Evolutionary conservation across 495 filamentous ascomycete species (phyloP).

Genomic region (Corynascus novoguineensis): DNA sequence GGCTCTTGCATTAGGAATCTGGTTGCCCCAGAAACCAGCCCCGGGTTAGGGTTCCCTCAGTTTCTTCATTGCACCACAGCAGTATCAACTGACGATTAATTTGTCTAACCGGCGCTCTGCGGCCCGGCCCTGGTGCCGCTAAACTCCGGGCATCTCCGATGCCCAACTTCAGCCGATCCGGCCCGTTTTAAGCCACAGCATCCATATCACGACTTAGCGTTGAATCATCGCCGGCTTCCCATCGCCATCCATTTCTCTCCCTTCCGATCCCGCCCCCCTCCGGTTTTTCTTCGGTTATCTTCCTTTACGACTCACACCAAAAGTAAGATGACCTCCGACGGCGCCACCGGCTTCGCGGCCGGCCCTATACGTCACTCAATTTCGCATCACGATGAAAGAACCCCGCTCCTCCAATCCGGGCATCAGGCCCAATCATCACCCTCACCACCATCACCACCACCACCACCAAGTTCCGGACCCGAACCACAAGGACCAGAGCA

Average conservation of each 20-base stretch:
- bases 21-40: not conserved
- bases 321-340: not conserved
- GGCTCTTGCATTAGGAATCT: too few species aligned
- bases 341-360: not conserved
- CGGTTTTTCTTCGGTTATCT: not conserved
- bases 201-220: too few species aligned
- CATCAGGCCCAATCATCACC: not conserved
- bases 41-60: conserved; percentile 6
- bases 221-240: too few species aligned
- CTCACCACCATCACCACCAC: not conserved
- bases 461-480: not conserved
- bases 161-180: too few species aligned
- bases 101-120: too few species aligned
- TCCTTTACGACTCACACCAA: not conserved
- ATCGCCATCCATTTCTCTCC: not conserved
- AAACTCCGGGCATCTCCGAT: too few species aligned
- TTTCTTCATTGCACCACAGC: too few species aligned
- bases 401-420: conserved; percentile 9
- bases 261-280: not conserved
- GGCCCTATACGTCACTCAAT: not conserved
- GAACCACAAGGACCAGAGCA: conserved; percentile 12
- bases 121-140: too few species aligned
- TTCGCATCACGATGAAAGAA: conserved; percentile 7
- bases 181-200: too few species aligned
- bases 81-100: too few species aligned